Evolutionary conservation across 345 rosid genomes (phyloP).

Genomic region (Hevea brasiliensis): DNA sequence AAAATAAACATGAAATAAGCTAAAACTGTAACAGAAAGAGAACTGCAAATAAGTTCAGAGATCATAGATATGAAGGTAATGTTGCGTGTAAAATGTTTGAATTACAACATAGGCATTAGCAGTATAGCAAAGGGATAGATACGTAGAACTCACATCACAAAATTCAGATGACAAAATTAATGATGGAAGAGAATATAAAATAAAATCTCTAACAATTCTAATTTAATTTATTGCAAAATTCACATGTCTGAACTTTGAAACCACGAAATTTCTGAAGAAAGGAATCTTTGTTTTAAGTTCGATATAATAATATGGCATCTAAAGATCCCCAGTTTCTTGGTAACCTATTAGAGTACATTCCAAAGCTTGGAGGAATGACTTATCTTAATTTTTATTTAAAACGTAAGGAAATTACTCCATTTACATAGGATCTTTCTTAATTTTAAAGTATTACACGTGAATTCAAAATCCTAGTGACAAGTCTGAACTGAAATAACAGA

Average conservation of each 20-base stretch:
- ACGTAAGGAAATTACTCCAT: not conserved
- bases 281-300: not conserved
- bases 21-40: not conserved
- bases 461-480: not conserved
- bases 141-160: not conserved
- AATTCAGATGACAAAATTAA: not conserved
- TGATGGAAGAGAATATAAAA: not conserved
- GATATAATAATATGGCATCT: not conserved
- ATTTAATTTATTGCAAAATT: not conserved
- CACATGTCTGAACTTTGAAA: not conserved
- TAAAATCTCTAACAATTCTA: not conserved
- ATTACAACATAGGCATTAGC: not conserved
- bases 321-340: not conserved
- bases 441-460: not conserved
- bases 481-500: not conserved
- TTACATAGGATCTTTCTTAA: not conserved
- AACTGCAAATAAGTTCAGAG: not conserved
- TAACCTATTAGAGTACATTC: not conserved
- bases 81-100: not conserved
- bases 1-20: not conserved
- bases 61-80: not conserved
- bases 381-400: not conserved
- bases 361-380: not conserved
- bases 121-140: not conserved
- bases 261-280: not conserved